phyloP scores from a whole-genome alignment of 2,329 filamentous ascomycete genomes.

The Lachnellula suecica region DNA sequence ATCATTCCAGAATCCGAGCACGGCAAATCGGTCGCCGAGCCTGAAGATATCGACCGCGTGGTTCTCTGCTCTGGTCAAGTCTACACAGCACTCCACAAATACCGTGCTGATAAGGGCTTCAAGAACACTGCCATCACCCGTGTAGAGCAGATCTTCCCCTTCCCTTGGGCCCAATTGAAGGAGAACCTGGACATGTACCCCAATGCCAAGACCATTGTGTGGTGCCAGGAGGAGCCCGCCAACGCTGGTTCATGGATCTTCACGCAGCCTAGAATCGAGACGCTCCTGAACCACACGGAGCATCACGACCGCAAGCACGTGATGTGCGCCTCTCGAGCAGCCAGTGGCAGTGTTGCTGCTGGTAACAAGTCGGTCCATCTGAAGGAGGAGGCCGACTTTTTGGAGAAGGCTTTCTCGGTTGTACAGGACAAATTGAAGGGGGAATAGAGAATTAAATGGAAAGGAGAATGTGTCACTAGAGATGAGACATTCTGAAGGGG shows the following conservation, averaged over 20 bases:
- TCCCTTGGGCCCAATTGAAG: conserved; percentile 96
- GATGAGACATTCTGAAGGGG: too few relatives aligned
- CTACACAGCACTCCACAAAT: conserved; percentile 84
- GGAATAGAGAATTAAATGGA: too few relatives aligned
- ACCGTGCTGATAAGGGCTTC: conserved; percentile 82
- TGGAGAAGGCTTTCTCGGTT: conserved; percentile 64
- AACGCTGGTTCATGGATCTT: conserved; percentile 98
- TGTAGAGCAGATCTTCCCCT: conserved; percentile 96
- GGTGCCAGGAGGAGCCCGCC: conserved; percentile 95
- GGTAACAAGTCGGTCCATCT: conserved; percentile 84
- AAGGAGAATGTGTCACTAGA: too few relatives aligned
- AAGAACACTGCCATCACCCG: conserved; percentile 92
- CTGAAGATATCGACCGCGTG: conserved; percentile 88
- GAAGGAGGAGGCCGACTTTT: conserved; percentile 89
- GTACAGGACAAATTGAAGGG: conserved; percentile 70
- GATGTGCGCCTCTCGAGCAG: conserved; percentile 93
- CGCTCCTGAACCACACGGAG: conserved; percentile 87
- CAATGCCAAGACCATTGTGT: conserved; percentile 96
- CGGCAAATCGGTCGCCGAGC: conserved; percentile 70
- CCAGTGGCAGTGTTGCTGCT: conserved; percentile 90
- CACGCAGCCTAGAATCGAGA: conserved; percentile 97
- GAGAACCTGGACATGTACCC: conserved; percentile 97
- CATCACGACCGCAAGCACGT: conserved; percentile 93
- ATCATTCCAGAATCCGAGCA: conserved; percentile 92
- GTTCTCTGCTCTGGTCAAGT: conserved; percentile 95